Conservation (phyloP, 1,284 basidiomycete species). For the Apiotrichum gamsii region DNA sequence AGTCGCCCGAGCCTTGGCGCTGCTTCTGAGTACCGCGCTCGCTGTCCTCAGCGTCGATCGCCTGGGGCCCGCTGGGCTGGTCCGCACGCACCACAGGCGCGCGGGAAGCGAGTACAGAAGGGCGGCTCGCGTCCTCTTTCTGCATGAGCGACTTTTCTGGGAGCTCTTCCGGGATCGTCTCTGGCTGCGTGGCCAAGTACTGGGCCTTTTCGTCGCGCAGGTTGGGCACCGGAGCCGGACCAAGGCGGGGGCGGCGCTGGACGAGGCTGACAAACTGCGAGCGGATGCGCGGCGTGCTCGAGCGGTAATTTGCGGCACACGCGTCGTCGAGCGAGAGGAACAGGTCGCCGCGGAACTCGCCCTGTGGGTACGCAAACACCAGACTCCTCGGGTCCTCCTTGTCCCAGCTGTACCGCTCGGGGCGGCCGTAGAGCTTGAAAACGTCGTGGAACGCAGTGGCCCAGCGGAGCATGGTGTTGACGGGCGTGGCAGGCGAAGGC, state of each 20-base stretch:
- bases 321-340: slow-evolving; percentile 84
- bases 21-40: slow-evolving; percentile 4
- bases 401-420: slow-evolving; percentile 77
- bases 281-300: slow-evolving; percentile 62
- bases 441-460: slow-evolving; percentile 80
- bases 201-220: slow-evolving; percentile 11
- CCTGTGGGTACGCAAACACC: slow-evolving; percentile 45
- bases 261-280: slow-evolving; percentile 60
- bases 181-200: background rate
- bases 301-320: slow-evolving; percentile 66
- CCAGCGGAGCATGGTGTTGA: slow-evolving; percentile 90
- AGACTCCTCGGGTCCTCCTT: slow-evolving; percentile 58
- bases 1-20: slow-evolving; percentile 5
- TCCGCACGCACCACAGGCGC: background rate
- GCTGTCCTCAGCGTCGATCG: background rate
- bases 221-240: background rate
- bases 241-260: slow-evolving; percentile 55
- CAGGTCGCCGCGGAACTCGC: slow-evolving; percentile 51
- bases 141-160: background rate
- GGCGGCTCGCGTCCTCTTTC: background rate
- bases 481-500: slow-evolving; percentile 20
- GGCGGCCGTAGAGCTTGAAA: slow-evolving; percentile 75
- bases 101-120: no score
- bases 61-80: background rate
- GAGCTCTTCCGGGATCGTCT: background rate